Conservation (phyloP, 2,329 filamentous ascomycete species). For the Neofusicoccum sp. region DNA sequence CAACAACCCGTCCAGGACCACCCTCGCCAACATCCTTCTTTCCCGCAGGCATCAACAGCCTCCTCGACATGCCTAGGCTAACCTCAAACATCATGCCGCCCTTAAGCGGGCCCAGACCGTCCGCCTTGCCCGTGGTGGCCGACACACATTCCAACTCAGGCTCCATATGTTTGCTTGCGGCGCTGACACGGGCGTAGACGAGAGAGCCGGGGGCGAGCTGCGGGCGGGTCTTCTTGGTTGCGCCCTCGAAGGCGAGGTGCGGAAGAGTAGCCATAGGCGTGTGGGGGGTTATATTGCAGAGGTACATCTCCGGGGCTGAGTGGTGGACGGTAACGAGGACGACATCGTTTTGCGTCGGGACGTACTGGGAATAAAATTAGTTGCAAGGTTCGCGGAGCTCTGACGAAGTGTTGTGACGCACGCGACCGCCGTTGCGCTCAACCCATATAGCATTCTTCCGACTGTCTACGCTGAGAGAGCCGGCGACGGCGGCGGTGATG, state of each 20-base stretch:
- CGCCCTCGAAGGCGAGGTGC: conserved; percentile 89
- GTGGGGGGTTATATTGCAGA: conserved; percentile 71
- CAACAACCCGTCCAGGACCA: conserved; percentile 51
- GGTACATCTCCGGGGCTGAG: conserved; percentile 75
- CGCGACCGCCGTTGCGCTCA: conserved; percentile 70
- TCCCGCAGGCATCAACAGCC: conserved; percentile 63
- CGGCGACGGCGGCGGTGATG: conserved; percentile 69
- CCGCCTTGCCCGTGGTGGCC: conserved; percentile 80
- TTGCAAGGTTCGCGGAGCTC: background rate
- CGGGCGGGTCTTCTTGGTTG: conserved; percentile 88
- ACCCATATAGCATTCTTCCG: conserved; percentile 79
- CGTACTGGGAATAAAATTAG: conserved; percentile 61
- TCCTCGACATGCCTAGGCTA: conserved; percentile 77
- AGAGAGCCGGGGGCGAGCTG: conserved; percentile 73
- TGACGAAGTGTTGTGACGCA: conserved; percentile 47
- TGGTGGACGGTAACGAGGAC: conserved; percentile 85
- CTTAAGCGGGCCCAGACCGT: conserved; percentile 80
- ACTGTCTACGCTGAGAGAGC: conserved; percentile 67
- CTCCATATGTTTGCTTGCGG: conserved; percentile 59
- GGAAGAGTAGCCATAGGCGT: conserved; percentile 70
- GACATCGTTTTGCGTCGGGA: conserved; percentile 77
- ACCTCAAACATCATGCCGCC: conserved; percentile 87
- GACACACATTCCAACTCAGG: conserved; percentile 85
- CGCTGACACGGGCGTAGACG: conserved; percentile 83
- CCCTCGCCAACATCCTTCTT: conserved; percentile 53